Percentiles rank a stretch among this genome's conserved stretches.
Conservation (phyloP, 2,329 filamentous ascomycete species). For the Neofusicoccum parvum region DNA sequence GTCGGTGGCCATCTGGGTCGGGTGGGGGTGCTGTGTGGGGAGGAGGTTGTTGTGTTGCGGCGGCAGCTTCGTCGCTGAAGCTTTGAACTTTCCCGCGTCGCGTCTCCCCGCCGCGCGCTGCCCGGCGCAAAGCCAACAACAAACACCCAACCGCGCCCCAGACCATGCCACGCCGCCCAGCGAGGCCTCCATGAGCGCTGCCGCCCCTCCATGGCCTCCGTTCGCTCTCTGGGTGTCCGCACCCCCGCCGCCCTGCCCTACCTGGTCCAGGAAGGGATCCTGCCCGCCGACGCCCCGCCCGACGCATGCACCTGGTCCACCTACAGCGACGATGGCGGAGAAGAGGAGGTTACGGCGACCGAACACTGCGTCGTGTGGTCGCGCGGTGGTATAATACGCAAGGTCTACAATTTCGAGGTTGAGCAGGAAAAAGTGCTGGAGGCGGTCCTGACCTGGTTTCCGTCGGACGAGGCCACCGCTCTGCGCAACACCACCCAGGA, state of each 20-base stretch:
- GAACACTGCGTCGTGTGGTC: slow-evolving; percentile 83
- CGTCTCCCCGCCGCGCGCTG: slow-evolving; percentile 22
- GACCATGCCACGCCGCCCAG: slow-evolving; percentile 16
- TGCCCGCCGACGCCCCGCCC: slow-evolving; percentile 67
- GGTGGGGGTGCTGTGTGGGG: not conserved
- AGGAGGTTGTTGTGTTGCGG: slow-evolving; percentile 18
- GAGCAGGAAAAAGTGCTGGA: slow-evolving; percentile 87
- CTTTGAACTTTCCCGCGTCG: slow-evolving; percentile 22
- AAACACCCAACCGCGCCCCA: slow-evolving; percentile 6
- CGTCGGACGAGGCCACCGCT: slow-evolving; percentile 42
- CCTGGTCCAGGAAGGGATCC: slow-evolving; percentile 76
- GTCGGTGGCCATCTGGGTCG: slow-evolving; percentile 14
- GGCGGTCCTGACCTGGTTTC: slow-evolving; percentile 82
- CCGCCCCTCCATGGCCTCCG: slow-evolving; percentile 71
- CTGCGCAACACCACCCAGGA: slow-evolving; percentile 2
- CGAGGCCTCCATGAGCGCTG: slow-evolving; percentile 35
- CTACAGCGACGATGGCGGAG: slow-evolving; percentile 46
- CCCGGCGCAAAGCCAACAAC: slow-evolving; percentile 14
- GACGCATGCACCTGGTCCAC: slow-evolving; percentile 78
- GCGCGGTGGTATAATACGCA: slow-evolving; percentile 78
- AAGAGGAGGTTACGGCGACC: slow-evolving; percentile 73
- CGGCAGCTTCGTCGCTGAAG: slow-evolving; percentile 16
- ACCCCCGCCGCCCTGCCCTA: slow-evolving; percentile 81
- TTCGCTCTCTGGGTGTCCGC: slow-evolving; percentile 89
- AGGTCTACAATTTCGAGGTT: slow-evolving; percentile 81